Base-by-base conservation (phyloP, 106 monocot genomes). In the Vanilla planifolia region DNA sequence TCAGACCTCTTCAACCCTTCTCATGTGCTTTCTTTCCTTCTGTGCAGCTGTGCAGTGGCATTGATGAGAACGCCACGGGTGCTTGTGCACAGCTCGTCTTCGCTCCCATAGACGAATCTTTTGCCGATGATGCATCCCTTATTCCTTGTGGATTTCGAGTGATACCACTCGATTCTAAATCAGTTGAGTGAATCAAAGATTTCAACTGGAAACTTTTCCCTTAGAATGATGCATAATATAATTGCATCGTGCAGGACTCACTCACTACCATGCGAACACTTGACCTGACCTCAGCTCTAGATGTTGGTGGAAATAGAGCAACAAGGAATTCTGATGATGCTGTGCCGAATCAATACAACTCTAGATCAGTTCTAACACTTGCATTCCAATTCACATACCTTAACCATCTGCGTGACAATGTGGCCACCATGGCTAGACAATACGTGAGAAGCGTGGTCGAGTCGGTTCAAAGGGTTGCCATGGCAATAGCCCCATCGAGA, bases 101-200 rank as follows among this genome's bases (percentile, higher is more conserved):
- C 80, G 92, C 92, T 3, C 92, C 92, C 8, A 92, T 92, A 13
- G 92, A 92, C 55, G 92, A 84, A 59, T 88, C 88, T 24, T 88
- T 92, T 73, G 72, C 92, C 36, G 92, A 92, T 64, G 88, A 88
- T 57, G 78, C 84, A 21, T 84, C 84, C 21, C 43, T 92, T 5
- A 62, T 92, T 3, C 79, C 92, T 8, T 92, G 88, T 0, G 92
- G 92, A 8, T 92, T 92, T 55, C 84, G 92, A 36, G 80, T 92
- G 11, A 92, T 84, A 33, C 92, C 80, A 8, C 61, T 92, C 8
- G 92, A 92, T 45, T 26, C 73, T 15, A 92, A 88, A 74, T 36
- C 78, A 22, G 92, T 92, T 62, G 22, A 57, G 35, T 36, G 21
- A 57, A 26, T 36, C n/a, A n/a, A n/a, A n/a, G n/a, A n/a, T n/a